Base-by-base conservation (phyloP, 2,329 filamentous ascomycete species). In the Pseudodiploospora longispora region DNA sequence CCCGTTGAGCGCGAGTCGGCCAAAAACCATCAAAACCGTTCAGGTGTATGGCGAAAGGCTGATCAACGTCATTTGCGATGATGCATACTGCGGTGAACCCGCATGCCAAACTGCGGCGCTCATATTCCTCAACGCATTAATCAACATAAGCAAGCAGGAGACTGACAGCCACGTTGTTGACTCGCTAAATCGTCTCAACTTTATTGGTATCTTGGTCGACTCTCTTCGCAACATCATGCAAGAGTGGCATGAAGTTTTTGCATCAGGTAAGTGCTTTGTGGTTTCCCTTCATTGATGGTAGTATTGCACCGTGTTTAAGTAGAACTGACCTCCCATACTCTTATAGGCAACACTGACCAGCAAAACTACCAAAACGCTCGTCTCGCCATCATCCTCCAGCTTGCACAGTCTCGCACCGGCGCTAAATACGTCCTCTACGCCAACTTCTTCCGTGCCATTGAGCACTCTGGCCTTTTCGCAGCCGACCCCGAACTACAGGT, bases 401-500 rank as follows among this genome's bases (percentile, higher is more conserved):
- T 97, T 41, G 85, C 85, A 43, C 87, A 95, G 61, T 91, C 85
- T 2, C 82, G 85, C 46, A 70, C 76, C n/a, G 94, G 93, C 29
- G 90, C 93, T 38, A 84, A 83, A 46, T 81, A 87, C 50, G 80
- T 96, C n/a, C 74, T 97, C 36, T 89, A 94, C 56, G 86, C 87
- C 6, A 91, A 91, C 49, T 75, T 98, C 5, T 91, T 98, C 69
- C 78, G 83, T 37, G 77, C 87, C 0, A 70, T 97, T 29, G 84
- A 85, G 50, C 78, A 84, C 44, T 95, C 89, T 1, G 80, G 82
- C n/a, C 75, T 97, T 27, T 98, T 97, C 62, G 74, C 82, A 6
- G 85, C 86, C 9, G 93, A 98, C 61, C 93, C 93, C 1, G 93
- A 98, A 62, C 80, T 98, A 43, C 89, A 94, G 48, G 80, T 90